Percentiles rank a stretch among this genome's conserved stretches.
Conservation (phyloP, 2,329 filamentous ascomycete genomes). For the Sporothrix pallida region DNA sequence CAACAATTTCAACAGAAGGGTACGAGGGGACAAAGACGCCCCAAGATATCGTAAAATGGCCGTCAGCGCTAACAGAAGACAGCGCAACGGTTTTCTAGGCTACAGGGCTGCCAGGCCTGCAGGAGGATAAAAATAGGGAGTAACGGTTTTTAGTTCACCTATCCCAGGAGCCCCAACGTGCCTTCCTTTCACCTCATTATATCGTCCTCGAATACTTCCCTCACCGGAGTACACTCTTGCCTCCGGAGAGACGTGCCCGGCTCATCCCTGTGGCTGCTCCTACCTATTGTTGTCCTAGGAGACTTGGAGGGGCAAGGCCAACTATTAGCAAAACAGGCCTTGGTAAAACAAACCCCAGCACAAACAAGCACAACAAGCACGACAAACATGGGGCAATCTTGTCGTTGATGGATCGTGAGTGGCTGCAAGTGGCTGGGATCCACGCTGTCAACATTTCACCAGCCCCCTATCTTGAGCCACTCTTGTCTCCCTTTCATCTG, state of each 20-base stretch:
- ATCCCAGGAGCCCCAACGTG: not conserved
- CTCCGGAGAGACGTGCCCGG: not conserved
- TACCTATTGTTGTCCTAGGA: not conserved
- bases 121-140: not conserved
- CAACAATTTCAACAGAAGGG: not conserved
- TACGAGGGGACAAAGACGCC: not conserved
- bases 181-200: not conserved
- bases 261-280: not conserved
- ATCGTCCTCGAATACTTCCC: not conserved
- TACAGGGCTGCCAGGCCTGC: slow-evolving; percentile 1
- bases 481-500: slow-evolving; percentile 17
- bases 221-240: not conserved
- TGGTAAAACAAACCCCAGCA: slow-evolving; percentile 15
- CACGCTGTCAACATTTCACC: not conserved
- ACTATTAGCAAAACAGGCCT: not conserved
- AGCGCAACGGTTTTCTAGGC: slow-evolving; percentile 6
- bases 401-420: not conserved
- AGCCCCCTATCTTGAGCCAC: not conserved
- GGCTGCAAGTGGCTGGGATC: not conserved
- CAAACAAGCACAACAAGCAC: not conserved
- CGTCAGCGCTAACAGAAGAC: slow-evolving; percentile 18
- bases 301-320: not conserved
- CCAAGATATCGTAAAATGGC: not conserved
- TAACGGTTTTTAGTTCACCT: not conserved
- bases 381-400: not conserved